Evolutionary conservation across 768 basidiomycete species (phyloP).

Genomic region (Xerocomellus dryophilus): DNA sequence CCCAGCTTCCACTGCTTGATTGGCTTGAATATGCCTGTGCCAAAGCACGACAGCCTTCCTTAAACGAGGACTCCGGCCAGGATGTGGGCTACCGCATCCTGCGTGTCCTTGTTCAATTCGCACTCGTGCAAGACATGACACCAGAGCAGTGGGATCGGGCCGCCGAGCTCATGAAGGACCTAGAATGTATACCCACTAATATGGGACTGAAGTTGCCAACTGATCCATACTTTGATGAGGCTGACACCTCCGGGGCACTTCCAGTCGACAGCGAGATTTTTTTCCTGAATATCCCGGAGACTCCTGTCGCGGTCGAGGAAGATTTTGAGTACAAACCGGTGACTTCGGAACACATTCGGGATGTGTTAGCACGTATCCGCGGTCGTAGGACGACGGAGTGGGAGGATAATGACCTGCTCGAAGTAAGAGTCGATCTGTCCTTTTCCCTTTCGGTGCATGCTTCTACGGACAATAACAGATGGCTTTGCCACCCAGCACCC

Average conservation of each 20-base stretch:
- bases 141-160: constrained; percentile 51
- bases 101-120: constrained; percentile 64
- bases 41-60: constrained; percentile 19
- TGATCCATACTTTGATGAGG: constrained; percentile 80
- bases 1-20: constrained; percentile 62
- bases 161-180: constrained; percentile 42
- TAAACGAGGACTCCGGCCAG: constrained; percentile 14
- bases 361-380: not conserved
- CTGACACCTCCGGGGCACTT: constrained; percentile 59
- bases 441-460: too few relatives aligned
- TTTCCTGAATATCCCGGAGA: constrained; percentile 1
- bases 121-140: constrained; percentile 61
- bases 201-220: constrained; percentile 65
- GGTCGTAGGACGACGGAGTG: too few relatives aligned
- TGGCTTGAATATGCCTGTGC: constrained; percentile 68
- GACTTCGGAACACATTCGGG: not conserved
- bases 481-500: too few relatives aligned
- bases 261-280: not conserved
- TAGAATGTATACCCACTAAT: constrained; percentile 71
- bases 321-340: not conserved
- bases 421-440: too few relatives aligned
- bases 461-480: too few relatives aligned
- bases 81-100: constrained; percentile 57
- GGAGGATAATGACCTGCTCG: too few relatives aligned
- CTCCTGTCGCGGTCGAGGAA: not conserved